Evolutionary conservation across 345 rosid species (phyloP), one percentile per base, ranked within the genome.

Genomic region (Eucalyptus leucophloia): DNA sequence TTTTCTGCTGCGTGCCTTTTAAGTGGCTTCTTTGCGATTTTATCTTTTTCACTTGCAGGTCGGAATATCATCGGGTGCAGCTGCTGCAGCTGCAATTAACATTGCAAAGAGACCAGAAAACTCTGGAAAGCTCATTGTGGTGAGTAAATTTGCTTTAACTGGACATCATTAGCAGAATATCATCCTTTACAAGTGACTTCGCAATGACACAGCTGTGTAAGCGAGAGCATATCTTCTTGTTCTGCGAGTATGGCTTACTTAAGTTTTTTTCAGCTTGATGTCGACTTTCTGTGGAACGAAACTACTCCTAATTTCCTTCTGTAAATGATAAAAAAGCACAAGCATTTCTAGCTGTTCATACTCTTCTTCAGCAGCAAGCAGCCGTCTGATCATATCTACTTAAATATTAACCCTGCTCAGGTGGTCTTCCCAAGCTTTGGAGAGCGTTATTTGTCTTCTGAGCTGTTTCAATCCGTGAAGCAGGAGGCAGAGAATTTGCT

Each of bases 41-140:
- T 51, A n/a, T 30, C 12, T 4, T 15, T 16, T 51, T 28, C 24
- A 86, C 32, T 47, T 87, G 86, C 92, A 97, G 99, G 99, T 95
- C 18, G 99, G 97, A 47, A 95, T 95, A 91, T 95, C 97, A 16
- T 95, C 97, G 5, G 97, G 96, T 90, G 97, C 96, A 32, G 96
- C 97, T 69, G 94, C 96, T 30, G 93, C 95, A 18, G 96, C 97
- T 4, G 97, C 97, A 37, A 91, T 95, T 50, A 90, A 91, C 90
- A 93, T 94, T 37, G 97, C 96, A 3, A 93, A 94, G 91, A 92
- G 93, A 88, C 95, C 95, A 42, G 96, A 94, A 93, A 94, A 95
- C 89, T 94, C 94, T 30, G 95, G 96, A 86, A 95, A 95, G 65
- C 97, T 95, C 93, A 92, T 95, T 19, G 95, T 92, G 82, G 97